Evolutionary conservation across 306 rosid species (phyloP).

Genomic region (Gastrolobium bilobum): DNA sequence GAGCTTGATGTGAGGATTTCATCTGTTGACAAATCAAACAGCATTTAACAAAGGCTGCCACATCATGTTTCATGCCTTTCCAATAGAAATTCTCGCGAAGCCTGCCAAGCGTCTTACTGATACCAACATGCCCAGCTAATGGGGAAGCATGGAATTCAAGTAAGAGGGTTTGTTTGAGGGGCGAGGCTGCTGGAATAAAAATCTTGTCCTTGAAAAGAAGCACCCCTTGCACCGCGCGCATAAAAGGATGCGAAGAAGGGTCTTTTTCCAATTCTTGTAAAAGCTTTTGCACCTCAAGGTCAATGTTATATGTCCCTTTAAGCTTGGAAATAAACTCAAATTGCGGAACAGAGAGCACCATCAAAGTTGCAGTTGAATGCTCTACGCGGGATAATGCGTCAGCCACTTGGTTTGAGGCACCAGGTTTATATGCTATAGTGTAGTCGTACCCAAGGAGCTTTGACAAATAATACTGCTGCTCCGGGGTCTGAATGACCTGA

Average conservation of each 20-base stretch:
- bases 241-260: neutral
- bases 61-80: no score
- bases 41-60: no score
- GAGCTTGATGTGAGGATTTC: neutral
- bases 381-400: neutral
- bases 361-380: rapidly evolving
- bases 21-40: neutral
- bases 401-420: neutral
- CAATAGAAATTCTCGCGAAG: neutral
- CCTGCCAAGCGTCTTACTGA: neutral
- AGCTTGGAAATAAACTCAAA: neutral
- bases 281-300: no score
- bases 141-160: neutral
- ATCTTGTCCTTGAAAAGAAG: neutral
- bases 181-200: neutral
- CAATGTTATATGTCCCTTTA: no score
- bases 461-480: neutral
- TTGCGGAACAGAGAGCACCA: neutral
- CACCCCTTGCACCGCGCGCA: neutral
- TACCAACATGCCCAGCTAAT: neutral
- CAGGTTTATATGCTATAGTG: neutral
- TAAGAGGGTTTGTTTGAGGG: no score
- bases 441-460: neutral
- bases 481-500: neutral
- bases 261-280: no score